Evolutionary conservation across 495 filamentous ascomycete genomes (phyloP), one percentile per base, ranked within the genome.

Genomic region (Aspergillus asperescens): DNA sequence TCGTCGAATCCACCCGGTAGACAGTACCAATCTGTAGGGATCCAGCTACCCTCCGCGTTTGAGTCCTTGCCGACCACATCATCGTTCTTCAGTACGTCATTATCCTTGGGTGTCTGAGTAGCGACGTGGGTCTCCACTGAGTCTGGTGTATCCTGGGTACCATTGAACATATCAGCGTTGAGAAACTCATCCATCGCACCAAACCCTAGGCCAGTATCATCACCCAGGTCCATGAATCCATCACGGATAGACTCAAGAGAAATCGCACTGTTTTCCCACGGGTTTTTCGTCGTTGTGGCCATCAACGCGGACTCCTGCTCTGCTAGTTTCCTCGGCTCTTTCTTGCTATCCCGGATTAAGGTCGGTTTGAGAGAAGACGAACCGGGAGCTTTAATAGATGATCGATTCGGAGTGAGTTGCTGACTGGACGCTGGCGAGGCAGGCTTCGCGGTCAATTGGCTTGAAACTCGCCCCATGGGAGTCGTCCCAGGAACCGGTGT

Each of bases 211-310:
- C 61, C 54, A 8, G 49, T 54, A 22, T 65, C 62, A n/a, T 63
- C 63, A 8, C 52, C 49, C 12, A 73, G 48, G 24, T 62, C 63
- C 24, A 60, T 56, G 50, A 78, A 77, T 12, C 70, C 66, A 43
- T 77, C 69, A 24, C 71, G 65, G 22, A 78, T 68, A 22, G 64
- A 57, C 24, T 71, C 65, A 7, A 72, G 59, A n/a, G 72, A 69
- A 28, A 76, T 66, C 20, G 68, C 58, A 49, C 66, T 74, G 25
- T 70, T 62, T 8, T 65, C 64, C 76, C 76, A 79, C 0, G 64
- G 61, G 43, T 77, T 70, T 32, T 67, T 67, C 9, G 42, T 19
- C n/a, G n/a, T n/a, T n/a, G n/a, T n/a, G n/a, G 55, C 55, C 19
- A 56, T 47, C 18, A 55, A 28, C 28, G 42, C 24, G 19, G 42